Evolutionary conservation across 1,284 basidiomycete species (phyloP), one percentile per base, ranked within the genome.

Genomic region (Malassezia pachydermatis): DNA sequence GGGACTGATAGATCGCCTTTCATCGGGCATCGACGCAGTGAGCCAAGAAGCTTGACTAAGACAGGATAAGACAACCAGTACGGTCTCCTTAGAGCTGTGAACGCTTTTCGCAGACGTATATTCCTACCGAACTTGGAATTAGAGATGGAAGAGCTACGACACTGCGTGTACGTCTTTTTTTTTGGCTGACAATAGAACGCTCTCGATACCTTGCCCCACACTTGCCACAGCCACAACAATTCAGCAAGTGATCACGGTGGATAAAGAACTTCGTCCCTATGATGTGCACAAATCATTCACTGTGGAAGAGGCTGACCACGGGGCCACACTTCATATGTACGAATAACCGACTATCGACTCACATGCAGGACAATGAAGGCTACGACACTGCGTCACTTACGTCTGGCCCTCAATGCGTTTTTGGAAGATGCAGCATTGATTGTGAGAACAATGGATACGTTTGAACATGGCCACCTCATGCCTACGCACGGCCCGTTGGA

Each of bases 221-320:
- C 47, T 47, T 7, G 5, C 23, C 5, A 48, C 57, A 2, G 63
- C 60, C 0, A 33, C 39, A 10, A 58, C 52, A 28, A 48, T 65
- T 5, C 51, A 54, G 23, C 48, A 58, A 10, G 54, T 57, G 36
- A 52, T 65, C 37, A 20, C 40, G 22, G 61, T 65, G 32, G 63
- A 65, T 43, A 58, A 51, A 28, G 63, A 65, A 40, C 57, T 65
- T 41, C 58, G 61, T 28, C 63, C 63, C 7, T 56, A 59, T 19
- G 59, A 65, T 27, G 59, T 63, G 7, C 41, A 53, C 8, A 65
- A 65, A 30, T 45, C 48, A 19, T 49, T 62, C 24, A 33, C 47
- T 22, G 47, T 63, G 32, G 46, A 54, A 25, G 34, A 38, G 14
- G 14, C 3, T 20, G 29, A 24, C 13, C 19, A 25, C 13, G 34